phyloP scores from a whole-genome alignment of 805 yeast species.

The Candida manassasensis region DNA sequence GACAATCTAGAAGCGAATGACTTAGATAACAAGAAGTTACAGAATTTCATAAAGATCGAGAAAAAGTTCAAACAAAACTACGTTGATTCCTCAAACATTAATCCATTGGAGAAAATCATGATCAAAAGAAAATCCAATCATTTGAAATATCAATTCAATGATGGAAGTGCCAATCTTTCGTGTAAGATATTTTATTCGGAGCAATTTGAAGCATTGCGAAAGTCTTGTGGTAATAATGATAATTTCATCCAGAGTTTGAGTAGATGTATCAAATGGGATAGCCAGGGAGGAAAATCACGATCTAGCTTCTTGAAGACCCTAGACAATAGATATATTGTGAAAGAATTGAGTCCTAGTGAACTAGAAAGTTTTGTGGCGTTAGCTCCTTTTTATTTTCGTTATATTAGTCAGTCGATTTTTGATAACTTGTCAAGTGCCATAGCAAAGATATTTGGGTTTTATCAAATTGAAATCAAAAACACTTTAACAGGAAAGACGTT shows the following conservation, averaged over 20 bases:
- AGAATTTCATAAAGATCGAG: constrained; percentile 37
- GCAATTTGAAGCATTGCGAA: constrained; percentile 91
- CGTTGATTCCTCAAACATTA: constrained; percentile 21
- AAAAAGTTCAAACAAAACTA: constrained; percentile 34
- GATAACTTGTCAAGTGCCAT: constrained; percentile 93
- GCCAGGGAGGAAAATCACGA: constrained; percentile 95
- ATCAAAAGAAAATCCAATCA: constrained; percentile 83
- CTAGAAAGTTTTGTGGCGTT: constrained; percentile 90
- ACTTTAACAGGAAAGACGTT: constrained; percentile 69
- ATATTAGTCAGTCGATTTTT: constrained; percentile 90
- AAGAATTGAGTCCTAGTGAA: constrained; percentile 83
- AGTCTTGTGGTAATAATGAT: constrained; percentile 72
- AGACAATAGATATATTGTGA: constrained; percentile 84
- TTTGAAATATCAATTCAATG: constrained; percentile 85
- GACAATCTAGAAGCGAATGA: constrained; percentile 15
- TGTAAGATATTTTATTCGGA: constrained; percentile 95
- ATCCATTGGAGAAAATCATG: constrained; percentile 61
- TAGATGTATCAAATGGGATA: constrained; percentile 92
- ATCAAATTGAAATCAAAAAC: constrained; percentile 85
- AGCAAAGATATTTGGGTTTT: constrained; percentile 93
- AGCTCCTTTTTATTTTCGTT: constrained; percentile 95
- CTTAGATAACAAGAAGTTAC: constrained; percentile 23
- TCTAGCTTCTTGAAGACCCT: constrained; percentile 88
- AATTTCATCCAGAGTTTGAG: constrained; percentile 84
- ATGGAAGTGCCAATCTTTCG: constrained; percentile 74